Evolutionary conservation across 257 asterid genomes (phyloP), one percentile per base, ranked within the genome.

Genomic region (Ocimum tenuiflorum): DNA sequence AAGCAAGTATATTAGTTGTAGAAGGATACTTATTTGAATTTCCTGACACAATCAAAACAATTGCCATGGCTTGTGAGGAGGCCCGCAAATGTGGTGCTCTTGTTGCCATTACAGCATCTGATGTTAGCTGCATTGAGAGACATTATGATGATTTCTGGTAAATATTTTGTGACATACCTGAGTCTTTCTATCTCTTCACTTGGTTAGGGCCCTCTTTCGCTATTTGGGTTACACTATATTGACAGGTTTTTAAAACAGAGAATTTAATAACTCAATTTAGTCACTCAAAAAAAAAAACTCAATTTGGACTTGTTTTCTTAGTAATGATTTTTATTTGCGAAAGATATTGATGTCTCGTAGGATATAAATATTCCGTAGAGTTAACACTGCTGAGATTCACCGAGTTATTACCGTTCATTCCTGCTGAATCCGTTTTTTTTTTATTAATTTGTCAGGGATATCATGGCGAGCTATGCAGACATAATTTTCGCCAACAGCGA

Each of bases 11-110:
- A 80, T 73, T 94, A 62, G 79, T 87, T 24, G 88, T 94, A 49
- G 99, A 94, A 80, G 99, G 99, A 63, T 94, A 94, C 78, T 77
- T 94, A 67, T 90, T 94, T 76, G 99, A 94, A 79, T 81, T 94
- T 72, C 95, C 95, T 12, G 95, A 90, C 80, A 94, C 97, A 42
- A 88, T 92, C 64, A 81, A 76, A 81, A 85, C 97, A 43, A 92
- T 92, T 69, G 77, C 83, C 15, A 80, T 78, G 90, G 95, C 94
- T 9, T 92, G 99, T 33, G 81, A 87, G 81, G 89, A 86, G 78
- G 99, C 99, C 54, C 94, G 82, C 65, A 83, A 81, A 70, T 73
- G 81, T 39, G 97, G 99, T 65, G 90, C 99, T 78, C 80, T 92
- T 60, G 88, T 92, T 76, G 99, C 99, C 72, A 83, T 92, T 71